Conservation (phyloP, 352 stramenopile species). For the Pythium aphanidermatum region DNA sequence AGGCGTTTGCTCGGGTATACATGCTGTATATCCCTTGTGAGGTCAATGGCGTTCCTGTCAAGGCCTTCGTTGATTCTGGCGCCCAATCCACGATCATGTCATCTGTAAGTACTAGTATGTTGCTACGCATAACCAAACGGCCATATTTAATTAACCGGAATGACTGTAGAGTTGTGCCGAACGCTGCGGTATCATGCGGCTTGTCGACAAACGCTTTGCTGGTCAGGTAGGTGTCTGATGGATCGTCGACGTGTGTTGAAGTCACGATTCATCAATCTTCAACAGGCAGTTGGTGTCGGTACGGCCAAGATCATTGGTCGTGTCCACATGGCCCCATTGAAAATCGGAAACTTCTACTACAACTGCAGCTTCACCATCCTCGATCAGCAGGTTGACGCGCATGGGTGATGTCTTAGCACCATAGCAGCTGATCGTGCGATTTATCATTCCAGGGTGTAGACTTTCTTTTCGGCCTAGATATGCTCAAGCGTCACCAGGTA, state of each 20-base stretch:
- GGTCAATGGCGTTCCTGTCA: conserved; percentile 77
- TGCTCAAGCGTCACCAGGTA: conserved; percentile 96
- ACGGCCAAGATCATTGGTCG: conserved; percentile 95
- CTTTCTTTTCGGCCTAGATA: conserved; percentile 97
- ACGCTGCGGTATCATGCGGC: conserved; percentile 85
- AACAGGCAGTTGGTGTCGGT: conserved; percentile 91
- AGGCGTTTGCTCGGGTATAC: conserved; percentile 77
- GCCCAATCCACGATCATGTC: conserved; percentile 93
- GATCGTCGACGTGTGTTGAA: neutral
- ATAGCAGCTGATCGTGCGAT: neutral
- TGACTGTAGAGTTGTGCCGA: conserved; percentile 74
- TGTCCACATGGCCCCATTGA: conserved; percentile 91
- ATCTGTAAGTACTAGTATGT: conserved; percentile 36
- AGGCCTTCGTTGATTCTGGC: conserved; percentile 89
- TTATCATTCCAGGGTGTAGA: conserved; percentile 84
- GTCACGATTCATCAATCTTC: conserved; percentile 9
- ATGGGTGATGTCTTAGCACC: neutral
- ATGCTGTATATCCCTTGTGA: conserved; percentile 89
- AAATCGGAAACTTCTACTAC: conserved; percentile 88
- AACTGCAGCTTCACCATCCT: conserved; percentile 94
- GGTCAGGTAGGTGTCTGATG: conserved; percentile 48
- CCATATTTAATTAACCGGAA: too few relatives aligned
- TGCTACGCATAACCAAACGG: too few relatives aligned
- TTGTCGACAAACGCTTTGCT: conserved; percentile 86
- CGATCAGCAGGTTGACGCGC: conserved; percentile 65